Evolutionary conservation across 306 rosid species (phyloP).

Genomic region (Cucumis sativus): DNA sequence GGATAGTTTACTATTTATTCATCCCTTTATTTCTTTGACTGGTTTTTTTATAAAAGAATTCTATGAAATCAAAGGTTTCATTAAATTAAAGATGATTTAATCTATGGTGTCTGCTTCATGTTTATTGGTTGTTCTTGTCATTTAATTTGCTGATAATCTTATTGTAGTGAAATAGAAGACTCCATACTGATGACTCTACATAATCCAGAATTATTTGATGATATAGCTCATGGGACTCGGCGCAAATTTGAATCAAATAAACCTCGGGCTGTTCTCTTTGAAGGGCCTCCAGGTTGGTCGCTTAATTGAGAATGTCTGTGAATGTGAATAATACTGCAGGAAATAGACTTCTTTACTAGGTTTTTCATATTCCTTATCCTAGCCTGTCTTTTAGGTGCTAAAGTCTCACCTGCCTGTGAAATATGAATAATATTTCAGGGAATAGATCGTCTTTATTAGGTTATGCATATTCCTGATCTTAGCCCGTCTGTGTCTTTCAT

Average conservation of each 20-base stretch:
- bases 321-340: not conserved
- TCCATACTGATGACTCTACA: conserved; percentile 70
- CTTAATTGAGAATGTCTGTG: not conserved
- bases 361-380: not conserved
- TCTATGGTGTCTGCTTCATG: conserved; percentile 2
- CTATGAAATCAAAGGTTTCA: not conserved
- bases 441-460: not conserved
- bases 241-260: conserved; percentile 74
- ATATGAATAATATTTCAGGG: not conserved
- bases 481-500: not conserved
- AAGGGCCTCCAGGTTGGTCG: conserved; percentile 82
- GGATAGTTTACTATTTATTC: not conserved
- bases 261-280: conserved; percentile 91
- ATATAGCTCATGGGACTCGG: conserved; percentile 75
- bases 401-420: not conserved
- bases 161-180: conserved; percentile 72
- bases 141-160: conserved; percentile 6
- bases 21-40: too few relatives aligned
- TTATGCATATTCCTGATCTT: not conserved
- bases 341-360: not conserved
- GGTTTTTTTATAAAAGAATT: too few relatives aligned
- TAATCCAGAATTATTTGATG: conserved; percentile 77
- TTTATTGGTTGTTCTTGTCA: not conserved
- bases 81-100: not conserved
- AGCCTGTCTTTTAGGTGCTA: not conserved